Conservation (phyloP, 2,329 filamentous ascomycete genomes). For the Emmonsia crescens region DNA sequence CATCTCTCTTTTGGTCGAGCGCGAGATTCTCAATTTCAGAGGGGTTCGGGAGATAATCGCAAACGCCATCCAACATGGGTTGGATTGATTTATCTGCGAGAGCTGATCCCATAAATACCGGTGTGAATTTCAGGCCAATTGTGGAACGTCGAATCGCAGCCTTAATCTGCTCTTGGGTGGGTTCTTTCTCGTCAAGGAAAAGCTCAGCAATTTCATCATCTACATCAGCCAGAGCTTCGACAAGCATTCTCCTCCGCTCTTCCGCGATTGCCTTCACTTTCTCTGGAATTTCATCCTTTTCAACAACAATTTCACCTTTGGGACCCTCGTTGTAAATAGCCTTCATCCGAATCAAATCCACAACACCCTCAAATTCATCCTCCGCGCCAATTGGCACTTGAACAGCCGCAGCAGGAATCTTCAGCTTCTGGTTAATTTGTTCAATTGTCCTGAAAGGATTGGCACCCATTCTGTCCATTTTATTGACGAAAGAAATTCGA, state of each 20-base stretch:
- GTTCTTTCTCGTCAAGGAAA: slow-evolving; percentile 77
- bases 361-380: slow-evolving; percentile 82
- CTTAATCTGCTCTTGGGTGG: slow-evolving; percentile 74
- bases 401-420: slow-evolving; percentile 81
- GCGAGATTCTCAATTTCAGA: slow-evolving; percentile 80
- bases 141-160: slow-evolving; percentile 84
- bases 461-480: slow-evolving; percentile 98
- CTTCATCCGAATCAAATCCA: slow-evolving; percentile 87
- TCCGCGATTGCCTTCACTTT: slow-evolving; percentile 63
- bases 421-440: slow-evolving; percentile 93
- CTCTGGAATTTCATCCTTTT: slow-evolving; percentile 72
- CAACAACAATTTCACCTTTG: slow-evolving; percentile 64
- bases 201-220: slow-evolving; percentile 96
- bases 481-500: slow-evolving; percentile 93
- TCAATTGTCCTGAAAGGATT: slow-evolving; percentile 97
- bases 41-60: slow-evolving; percentile 91
- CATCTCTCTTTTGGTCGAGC: slow-evolving; percentile 67
- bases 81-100: slow-evolving; percentile 91
- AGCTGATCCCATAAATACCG: slow-evolving; percentile 93
- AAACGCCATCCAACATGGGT: slow-evolving; percentile 92
- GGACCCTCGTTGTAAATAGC: slow-evolving; percentile 84
- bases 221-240: slow-evolving; percentile 92
- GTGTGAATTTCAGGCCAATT: slow-evolving; percentile 79
- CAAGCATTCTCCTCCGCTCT: slow-evolving; percentile 73
- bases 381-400: slow-evolving; percentile 91